phyloP scores from a whole-genome alignment of 495 filamentous ascomycete species.

The Podospora bellae-mahoneyi region DNA sequence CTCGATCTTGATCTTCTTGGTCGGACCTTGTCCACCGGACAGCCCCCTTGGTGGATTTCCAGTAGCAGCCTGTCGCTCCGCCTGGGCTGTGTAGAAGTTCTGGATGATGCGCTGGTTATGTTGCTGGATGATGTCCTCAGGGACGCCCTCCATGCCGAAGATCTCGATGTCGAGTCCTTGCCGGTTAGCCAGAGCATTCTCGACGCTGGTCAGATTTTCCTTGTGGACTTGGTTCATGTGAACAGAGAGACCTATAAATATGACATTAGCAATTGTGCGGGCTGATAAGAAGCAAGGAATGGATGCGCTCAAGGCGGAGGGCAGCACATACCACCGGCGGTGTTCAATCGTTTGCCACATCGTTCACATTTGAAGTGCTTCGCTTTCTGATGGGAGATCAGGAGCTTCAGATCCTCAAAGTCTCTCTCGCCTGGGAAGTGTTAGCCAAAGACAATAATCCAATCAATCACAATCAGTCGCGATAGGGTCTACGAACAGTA shows the following conservation, averaged over 20 bases:
- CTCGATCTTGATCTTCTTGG: constrained; percentile 81
- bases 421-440: constrained; percentile 67
- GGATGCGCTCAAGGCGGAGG: not conserved
- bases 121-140: constrained; percentile 72
- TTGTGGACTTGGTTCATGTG: constrained; percentile 99
- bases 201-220: constrained; percentile 76
- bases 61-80: constrained; percentile 73
- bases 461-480: not conserved
- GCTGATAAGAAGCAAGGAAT: not conserved
- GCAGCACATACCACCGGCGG: constrained; percentile 73
- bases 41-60: constrained; percentile 74
- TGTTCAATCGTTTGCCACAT: constrained; percentile 84
- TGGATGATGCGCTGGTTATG: constrained; percentile 82
- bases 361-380: constrained; percentile 97
- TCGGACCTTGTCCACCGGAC: constrained; percentile 46
- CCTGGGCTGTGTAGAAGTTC: constrained; percentile 79
- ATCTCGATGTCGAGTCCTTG: constrained; percentile 86
- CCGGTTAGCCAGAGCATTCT: constrained; percentile 85
- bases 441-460: constrained; percentile 25
- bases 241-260: constrained; percentile 73
- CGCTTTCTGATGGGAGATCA: constrained; percentile 94
- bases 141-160: constrained; percentile 97
- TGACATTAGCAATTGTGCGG: constrained; percentile 22
- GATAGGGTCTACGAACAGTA: constrained; percentile 64
- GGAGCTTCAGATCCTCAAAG: constrained; percentile 93